These are phyloP conservation scores for Torulaspora indica DNA, from an alignment of 805 yeast genomes.

Conservation along the genomic window DNA sequence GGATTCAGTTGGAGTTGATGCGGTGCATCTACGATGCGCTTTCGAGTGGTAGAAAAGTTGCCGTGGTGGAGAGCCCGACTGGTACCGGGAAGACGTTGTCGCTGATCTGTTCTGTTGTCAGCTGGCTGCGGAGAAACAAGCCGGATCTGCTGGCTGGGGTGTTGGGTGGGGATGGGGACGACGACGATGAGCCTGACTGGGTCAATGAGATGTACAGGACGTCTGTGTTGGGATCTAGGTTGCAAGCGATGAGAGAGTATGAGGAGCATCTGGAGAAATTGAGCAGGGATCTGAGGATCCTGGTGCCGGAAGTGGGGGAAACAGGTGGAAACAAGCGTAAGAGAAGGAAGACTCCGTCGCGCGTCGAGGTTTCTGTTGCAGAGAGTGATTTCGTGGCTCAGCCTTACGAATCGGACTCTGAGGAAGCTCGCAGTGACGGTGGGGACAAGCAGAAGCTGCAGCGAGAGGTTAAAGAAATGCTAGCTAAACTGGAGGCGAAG, in stretches of 20 bases:
- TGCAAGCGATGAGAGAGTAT: constrained; percentile 31
- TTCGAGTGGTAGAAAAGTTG: constrained; percentile 49
- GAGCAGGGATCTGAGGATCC: constrained; percentile 13
- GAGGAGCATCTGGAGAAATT: constrained; percentile 36
- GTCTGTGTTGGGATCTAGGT: constrained; percentile 24
- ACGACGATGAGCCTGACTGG: constrained; percentile 69
- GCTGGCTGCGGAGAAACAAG: constrained; percentile 67
- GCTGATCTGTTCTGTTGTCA: constrained; percentile 74
- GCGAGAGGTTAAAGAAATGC: constrained; percentile 46
- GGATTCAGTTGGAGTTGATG: constrained; percentile 76
- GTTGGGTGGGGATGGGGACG: constrained; percentile 10
- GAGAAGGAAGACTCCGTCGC: constrained; percentile 20
- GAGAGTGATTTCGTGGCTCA: constrained; percentile 24
- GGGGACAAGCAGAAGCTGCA: constrained; percentile 26
- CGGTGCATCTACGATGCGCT: constrained; percentile 62
- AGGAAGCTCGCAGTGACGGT: constrained; percentile 28
- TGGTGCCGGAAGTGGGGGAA: neutral
- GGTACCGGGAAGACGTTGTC: constrained; percentile 93
- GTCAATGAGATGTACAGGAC: constrained; percentile 42
- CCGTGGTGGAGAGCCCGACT: constrained; percentile 87
- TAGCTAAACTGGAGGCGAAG: constrained; percentile 43
- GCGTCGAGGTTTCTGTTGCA: constrained; percentile 31
- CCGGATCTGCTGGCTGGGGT: constrained; percentile 12
- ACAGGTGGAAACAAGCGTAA: constrained; percentile 11
- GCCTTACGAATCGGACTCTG: constrained; percentile 20